Evolutionary conservation across 2,329 filamentous ascomycete genomes (phyloP), one percentile per base, ranked within the genome.

Genomic region (Cytospora chrysosperma): DNA sequence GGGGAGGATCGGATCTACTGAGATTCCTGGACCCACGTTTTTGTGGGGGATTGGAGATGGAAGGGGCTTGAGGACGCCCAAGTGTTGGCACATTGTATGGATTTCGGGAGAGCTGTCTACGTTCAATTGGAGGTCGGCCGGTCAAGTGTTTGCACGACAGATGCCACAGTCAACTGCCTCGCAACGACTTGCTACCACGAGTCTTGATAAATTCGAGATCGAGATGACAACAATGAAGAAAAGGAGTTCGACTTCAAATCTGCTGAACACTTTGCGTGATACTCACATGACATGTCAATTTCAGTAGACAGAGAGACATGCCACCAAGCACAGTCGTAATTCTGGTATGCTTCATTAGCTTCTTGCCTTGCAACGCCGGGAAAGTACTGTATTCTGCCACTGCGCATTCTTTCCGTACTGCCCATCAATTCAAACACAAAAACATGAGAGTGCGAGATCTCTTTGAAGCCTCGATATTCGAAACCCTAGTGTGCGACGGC

Each of bases 1-100:
- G 65, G 65, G 65, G 62, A 67, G 59, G 65, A 67, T 65, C 65
- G 62, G 63, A 67, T 67, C 59, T 61, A 8, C 59, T 62, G 65
- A 67, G 59, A 62, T 65, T 67, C 55, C 62, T 62, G 60, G 65
- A 62, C 63, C 63, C 59, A 65, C 65, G 60, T 62, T 59, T 54
- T 49, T 62, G 64, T 61, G 58, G 58, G 49, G 43, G 57, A 61
- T 52, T 60, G 53, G 57, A 55, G 54, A 15, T 54, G 21, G 61
- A 51, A 50, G 32, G 57, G 10, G 28, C 34, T 52, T 34, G 57
- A 65, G 56, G 64, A 64, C 64, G 61, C 64, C 57, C 28, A n/a
- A 65, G 55, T 53, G 64, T 51, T 43, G 57, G 52, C 61, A 56
- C 37, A 40, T 64, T 27, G 56, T 56, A 37, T 47, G 53, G n/a